Evolutionary conservation across 257 asterid species (phyloP), one percentile per base, ranked within the genome.

Genomic region (Solanum virginianum): DNA sequence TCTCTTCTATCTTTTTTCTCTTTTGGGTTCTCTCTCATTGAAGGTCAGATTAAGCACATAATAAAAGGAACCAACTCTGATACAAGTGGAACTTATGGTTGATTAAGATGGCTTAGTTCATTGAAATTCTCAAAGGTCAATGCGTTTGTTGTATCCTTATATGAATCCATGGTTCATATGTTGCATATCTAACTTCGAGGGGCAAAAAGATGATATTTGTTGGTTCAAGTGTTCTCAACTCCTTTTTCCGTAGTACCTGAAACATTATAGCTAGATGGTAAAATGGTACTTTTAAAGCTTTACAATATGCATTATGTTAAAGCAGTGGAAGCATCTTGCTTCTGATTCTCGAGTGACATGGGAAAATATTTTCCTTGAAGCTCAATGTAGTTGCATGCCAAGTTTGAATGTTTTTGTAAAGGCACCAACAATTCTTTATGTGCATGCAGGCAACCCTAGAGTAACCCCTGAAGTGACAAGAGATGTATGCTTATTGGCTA

Each of bases 401-500:
- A 29, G 49, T 79, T 51, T 20, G 32, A 22, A 14, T 26, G 8
- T 66, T 65, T 62, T 22, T 24, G 49, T 49, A 43, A 41, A 36
- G 80, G 17, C 24, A 80, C 20, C 87, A 86, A 57, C 86, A 17
- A 62, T 71, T 32, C 45, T 12, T 70, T 63, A 81, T 84, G 29
- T 84, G 56, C 71, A 80, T 68, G 84, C 89, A 95, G 99, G 99
- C 68, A 95, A 95, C 86, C 99, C 99, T 22, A 92, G 99, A 89
- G 99, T 95, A 72, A 94, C 99, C 86, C 98, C 98, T 77, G 99
- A 95, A 91, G 99, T 95, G 83, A 95, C 99, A 32, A 92, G 98
- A 89, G 98, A 95, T 87, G 98, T 95, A 32, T 95, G 99, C 92
- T 89, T 95, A 60, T 89, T 95, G 77, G 97, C 99, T 66, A 89